Base-by-base conservation (phyloP, 257 asterid species). In the Datura wrightii region DNA sequence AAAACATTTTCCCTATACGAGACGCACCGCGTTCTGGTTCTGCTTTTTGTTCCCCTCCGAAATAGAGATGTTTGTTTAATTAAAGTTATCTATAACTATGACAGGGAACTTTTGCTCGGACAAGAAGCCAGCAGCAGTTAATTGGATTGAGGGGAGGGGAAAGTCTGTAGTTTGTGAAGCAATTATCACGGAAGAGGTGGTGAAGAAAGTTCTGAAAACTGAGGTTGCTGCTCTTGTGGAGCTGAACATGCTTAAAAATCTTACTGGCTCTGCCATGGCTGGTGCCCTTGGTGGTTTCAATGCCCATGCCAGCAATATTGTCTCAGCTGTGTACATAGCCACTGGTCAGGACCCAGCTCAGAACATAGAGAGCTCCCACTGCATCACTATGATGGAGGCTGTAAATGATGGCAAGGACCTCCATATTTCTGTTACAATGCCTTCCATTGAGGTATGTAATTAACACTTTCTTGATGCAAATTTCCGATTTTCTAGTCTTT, bases 331-430 rank as follows among this genome's bases (percentile, higher is more conserved):
- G 31, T 90, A 13, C 85, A 37, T 90, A 37, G 93, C 93, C 84
- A 90, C 93, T 1, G 93, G 93, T 16, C 93, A 90, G 70, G 91
- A 90, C 82, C 93, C 93, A 44, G 93, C 93, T 10, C 93, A 90
- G 87, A 90, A 90, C 83, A 87, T 90, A 59, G 93, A 90, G 86
- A 90, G 93, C 85, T 90, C 93, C 5, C 91, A 89, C 66, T 90
- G 93, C 76, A 89, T 89, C 86, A 90, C 93, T 70, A 87, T 90
- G 91, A 89, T 90, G 93, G 93, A 90, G 86, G 85, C 91, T 9
- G 85, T 90, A 46, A 89, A 90, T 60, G 85, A 86, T 62, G 93
- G 93, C 76, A 88, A 90, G 70, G 93, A 90, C 84, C 91, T 90
- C 60, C 93, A 90, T 83, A 37, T 89, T 59, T 90, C 93, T 14